Evolutionary conservation across 139 green algal species (phyloP), one percentile per base, ranked within the genome.

Genomic region (Raphidocelis subcapitata): DNA sequence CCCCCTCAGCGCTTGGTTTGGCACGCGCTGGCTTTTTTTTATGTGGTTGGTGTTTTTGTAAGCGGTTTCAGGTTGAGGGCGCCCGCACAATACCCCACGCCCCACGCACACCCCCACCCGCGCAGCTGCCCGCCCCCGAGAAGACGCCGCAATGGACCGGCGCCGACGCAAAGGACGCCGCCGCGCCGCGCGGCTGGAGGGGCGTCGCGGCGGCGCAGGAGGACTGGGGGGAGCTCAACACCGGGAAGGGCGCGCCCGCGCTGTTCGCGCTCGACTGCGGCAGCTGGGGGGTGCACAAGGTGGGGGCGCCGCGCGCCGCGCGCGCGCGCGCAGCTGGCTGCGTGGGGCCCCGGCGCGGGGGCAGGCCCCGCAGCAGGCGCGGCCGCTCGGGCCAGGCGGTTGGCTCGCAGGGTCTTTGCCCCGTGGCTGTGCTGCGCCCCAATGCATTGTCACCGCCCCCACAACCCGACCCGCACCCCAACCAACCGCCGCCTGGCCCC

Each of bases 181-280:
- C 75, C 2, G 81, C 54, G 1, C 74, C 84, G 2, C 79, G 84
- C 54, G 77, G 61, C n/a, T 97, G 92, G 92, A 75, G 85, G 3
- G 92, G 92, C 2, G 74, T 88, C 24, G 88, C 71, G 23, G 61
- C 73, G 5, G 74, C 75, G 31, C 33, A 80, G 61, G 90, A 96
- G 60, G 93, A 98, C 80, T 98, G 93, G 93, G 93, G 93, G 0
- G 93, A 97, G 82, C 72, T 89, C 5, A 92, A 96, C 82, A 93
- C 87, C 0, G 86, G 88, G 54, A 91, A 92, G 76, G 71, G 63
- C 36, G 31, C 82, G 29, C 87, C 90, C 5, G 71, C 61, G 1
- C 62, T 91, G n/a, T 94, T 85, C 75, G 75, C 93, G 21, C 79
- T 94, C 31, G 86, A 94, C 65, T 24, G 84, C 16, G 35, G 61